phyloP scores from a whole-genome alignment of 164 flowering plant genomes.

The Paratinospora sagittata region DNA sequence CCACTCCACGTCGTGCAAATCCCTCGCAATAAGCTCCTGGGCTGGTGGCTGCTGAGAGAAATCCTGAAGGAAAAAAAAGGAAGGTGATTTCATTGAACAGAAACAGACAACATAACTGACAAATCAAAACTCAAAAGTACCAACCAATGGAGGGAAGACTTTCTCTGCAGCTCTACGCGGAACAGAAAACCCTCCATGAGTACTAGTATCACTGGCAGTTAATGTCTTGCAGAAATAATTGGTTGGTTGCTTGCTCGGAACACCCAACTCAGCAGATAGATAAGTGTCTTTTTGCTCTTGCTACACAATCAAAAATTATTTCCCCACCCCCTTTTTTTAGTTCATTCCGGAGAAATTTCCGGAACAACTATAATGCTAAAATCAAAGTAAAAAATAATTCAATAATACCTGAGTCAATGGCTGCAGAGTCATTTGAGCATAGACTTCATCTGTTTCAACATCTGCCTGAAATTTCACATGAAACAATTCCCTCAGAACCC shows the following conservation, averaged over 20 bases:
- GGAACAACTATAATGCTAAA: background rate
- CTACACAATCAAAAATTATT: slow-evolving; percentile 24
- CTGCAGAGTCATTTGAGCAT: slow-evolving; percentile 89
- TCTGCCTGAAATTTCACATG: slow-evolving; percentile 62
- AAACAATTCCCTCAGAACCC: background rate
- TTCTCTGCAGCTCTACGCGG: slow-evolving; percentile 95
- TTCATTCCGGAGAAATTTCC: background rate
- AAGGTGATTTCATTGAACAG: slow-evolving; percentile 7
- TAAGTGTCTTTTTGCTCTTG: slow-evolving; percentile 81
- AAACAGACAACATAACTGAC: background rate
- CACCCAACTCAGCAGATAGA: slow-evolving; percentile 65
- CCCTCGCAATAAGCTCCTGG: slow-evolving; percentile 86
- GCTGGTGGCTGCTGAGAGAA: slow-evolving; percentile 85
- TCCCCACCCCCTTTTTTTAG: background rate
- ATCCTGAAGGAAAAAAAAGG: slow-evolving; percentile 51
- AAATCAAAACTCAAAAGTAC: background rate
- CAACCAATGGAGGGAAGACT: slow-evolving; percentile 86
- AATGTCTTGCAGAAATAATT: slow-evolving; percentile 86
- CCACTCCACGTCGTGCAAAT: slow-evolving; percentile 91
- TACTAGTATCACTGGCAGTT: slow-evolving; percentile 89
- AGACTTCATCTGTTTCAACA: slow-evolving; percentile 86
- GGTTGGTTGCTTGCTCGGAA: slow-evolving; percentile 77
- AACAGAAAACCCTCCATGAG: slow-evolving; percentile 93
- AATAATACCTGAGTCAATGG: slow-evolving; percentile 55
- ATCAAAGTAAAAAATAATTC: background rate